Evolutionary conservation across 2,329 filamentous ascomycete genomes (phyloP).

Genomic region (Passalora sequoiae): DNA sequence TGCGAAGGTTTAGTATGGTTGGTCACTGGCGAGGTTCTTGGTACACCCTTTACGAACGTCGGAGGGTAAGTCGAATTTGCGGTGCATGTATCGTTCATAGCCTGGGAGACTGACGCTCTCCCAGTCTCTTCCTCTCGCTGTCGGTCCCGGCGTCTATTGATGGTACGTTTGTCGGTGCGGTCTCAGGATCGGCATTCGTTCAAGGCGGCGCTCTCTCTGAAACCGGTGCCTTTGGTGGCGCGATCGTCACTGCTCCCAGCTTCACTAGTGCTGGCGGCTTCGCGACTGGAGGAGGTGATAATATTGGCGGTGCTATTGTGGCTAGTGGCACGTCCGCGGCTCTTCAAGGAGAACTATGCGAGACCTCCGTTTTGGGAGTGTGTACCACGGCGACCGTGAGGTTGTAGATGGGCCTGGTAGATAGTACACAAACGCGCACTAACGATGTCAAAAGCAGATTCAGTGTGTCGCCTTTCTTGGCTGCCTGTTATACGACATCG

Average conservation of each 20-base stretch:
- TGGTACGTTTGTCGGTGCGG: too few relatives aligned
- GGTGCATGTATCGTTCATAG: too few relatives aligned
- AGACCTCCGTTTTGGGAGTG: neutral
- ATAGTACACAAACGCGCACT: too few relatives aligned
- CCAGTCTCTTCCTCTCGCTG: too few relatives aligned
- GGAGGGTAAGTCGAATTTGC: neutral
- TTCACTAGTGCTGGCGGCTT: neutral
- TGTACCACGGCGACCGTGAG: neutral
- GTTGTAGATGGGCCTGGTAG: too few relatives aligned
- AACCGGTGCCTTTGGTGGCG: neutral
- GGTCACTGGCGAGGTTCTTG: neutral
- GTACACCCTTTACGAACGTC: neutral
- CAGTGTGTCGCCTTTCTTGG: too few relatives aligned
- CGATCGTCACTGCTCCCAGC: neutral
- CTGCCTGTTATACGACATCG: too few relatives aligned
- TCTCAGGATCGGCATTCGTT: too few relatives aligned
- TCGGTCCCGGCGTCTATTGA: too few relatives aligned
- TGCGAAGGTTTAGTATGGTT: neutral
- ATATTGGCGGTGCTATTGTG: neutral
- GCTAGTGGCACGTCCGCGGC: neutral
- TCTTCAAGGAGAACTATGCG: neutral
- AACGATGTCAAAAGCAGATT: too few relatives aligned
- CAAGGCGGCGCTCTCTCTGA: too few relatives aligned
- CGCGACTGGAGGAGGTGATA: neutral
- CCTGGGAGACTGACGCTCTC: too few relatives aligned